phyloP scores from a whole-genome alignment of 2,329 filamentous ascomycete species.

The Sclerotinia minor region DNA sequence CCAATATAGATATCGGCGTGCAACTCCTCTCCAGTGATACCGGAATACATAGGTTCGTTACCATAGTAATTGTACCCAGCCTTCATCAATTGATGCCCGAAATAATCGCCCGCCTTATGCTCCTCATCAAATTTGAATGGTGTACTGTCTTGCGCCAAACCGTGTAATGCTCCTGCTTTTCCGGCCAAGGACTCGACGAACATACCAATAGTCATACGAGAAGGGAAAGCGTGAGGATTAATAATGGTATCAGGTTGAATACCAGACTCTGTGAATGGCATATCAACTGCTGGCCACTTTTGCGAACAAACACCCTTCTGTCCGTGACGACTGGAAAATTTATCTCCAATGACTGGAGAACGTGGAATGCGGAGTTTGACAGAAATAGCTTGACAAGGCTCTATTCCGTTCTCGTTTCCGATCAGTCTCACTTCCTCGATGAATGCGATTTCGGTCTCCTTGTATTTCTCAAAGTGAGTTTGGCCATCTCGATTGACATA shows the following conservation, averaged over 20 bases:
- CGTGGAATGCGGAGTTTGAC: slow-evolving; percentile 92
- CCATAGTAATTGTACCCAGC: slow-evolving; percentile 98
- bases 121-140: slow-evolving; percentile 94
- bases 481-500: slow-evolving; percentile 82
- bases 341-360: slow-evolving; percentile 92
- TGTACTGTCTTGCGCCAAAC: slow-evolving; percentile 92
- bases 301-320: slow-evolving; percentile 97
- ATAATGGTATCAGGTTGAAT: slow-evolving; percentile 98
- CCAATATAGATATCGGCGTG: slow-evolving; percentile 95
- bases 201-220: slow-evolving; percentile 99
- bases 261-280: slow-evolving; percentile 95
- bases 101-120: slow-evolving; percentile 89
- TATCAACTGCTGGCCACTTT: slow-evolving; percentile 89
- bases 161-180: slow-evolving; percentile 91
- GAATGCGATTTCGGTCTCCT: slow-evolving; percentile 83
- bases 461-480: slow-evolving; percentile 91
- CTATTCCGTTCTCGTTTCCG: slow-evolving; percentile 77
- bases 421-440: slow-evolving; percentile 92
- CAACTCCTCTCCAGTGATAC: slow-evolving; percentile 92
- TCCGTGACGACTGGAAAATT: slow-evolving; percentile 97
- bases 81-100: slow-evolving; percentile 91
- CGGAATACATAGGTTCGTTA: slow-evolving; percentile 98
- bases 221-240: slow-evolving; percentile 98
- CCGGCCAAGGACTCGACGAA: slow-evolving; percentile 96
- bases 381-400: slow-evolving; percentile 83